Evolutionary conservation across 2,329 filamentous ascomycete species (phyloP), one percentile per base, ranked within the genome.

Genomic region (Rosellinia necatrix): DNA sequence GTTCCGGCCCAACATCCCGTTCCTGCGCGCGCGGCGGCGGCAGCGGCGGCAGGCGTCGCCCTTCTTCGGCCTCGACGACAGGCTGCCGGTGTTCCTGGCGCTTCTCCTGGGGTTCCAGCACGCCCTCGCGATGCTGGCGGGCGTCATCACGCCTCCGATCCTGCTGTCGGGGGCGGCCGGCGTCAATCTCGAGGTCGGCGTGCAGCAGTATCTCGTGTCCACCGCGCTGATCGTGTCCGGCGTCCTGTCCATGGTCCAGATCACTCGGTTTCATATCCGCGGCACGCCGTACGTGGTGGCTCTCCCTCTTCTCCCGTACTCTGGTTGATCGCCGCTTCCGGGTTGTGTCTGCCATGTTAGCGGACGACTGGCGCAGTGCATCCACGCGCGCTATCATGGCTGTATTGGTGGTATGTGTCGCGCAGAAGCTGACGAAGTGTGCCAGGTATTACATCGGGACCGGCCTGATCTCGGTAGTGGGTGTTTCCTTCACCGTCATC

Each of bases 41-140:
- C 84, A 82, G 70, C 66, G 75, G 4, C 71, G 71, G 29, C 73
- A 75, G 61, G 76, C 80, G n/a, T 84, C 88, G 27, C 90, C 90
- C 0, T 94, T 96, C 72, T 94, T 93, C 67, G 90, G 90, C n/a
- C 83, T 93, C 34, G 82, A 93, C 65, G 89, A 92, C 71, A 77
- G 76, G 53, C 90, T 94, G 81, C 90, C 90, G 3, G 82, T 93
- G 7, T 68, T 92, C 6, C 76, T 94, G 15, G 88, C 87, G 8
- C 70, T 92, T 3, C 76, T 94, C 1, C 81, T 94, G 2, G 90
- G 90, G 15, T 83, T 94, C 49, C 90, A 94, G 66, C 90, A 94
- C 70, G 81, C 90, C 1, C 76, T 94, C 37, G 84, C 89, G 53
- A 92, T 94, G 89, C 72, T 89, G 58, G 86, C 85, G 9, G 85